Conservation (phyloP, 495 filamentous ascomycete genomes). For the Lasiosphaeria miniovina region DNA sequence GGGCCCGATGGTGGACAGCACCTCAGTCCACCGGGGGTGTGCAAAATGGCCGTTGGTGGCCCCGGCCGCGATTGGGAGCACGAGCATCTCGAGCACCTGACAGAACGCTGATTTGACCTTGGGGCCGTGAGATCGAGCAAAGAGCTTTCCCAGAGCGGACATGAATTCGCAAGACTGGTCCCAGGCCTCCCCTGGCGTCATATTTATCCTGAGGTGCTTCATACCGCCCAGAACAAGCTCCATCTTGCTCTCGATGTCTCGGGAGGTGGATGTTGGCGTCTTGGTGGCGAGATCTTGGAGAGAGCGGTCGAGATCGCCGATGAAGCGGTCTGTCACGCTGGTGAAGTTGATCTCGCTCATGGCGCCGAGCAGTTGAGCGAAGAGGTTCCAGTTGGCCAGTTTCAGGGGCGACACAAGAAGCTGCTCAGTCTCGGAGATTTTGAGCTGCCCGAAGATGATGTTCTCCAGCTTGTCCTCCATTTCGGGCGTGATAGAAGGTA, state of each 20-base stretch:
- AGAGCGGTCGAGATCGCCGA: conserved; percentile 71
- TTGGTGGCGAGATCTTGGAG: conserved; percentile 70
- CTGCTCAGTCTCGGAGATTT: conserved; percentile 79
- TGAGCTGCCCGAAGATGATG: conserved; percentile 91
- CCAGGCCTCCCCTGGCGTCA: conserved; percentile 71
- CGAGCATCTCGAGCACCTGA: conserved; percentile 77
- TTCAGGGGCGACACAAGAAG: conserved; percentile 74
- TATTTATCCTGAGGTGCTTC: conserved; percentile 77
- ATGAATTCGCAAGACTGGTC: conserved; percentile 86
- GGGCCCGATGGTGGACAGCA: conserved; percentile 70
- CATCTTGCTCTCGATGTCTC: conserved; percentile 72
- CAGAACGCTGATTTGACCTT: conserved; percentile 92
- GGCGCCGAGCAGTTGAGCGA: conserved; percentile 83
- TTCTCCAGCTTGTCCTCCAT: conserved; percentile 89
- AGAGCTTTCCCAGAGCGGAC: conserved; percentile 72
- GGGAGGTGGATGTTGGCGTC: conserved; percentile 45
- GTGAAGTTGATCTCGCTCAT: conserved; percentile 92
- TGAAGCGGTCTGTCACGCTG: conserved; percentile 76
- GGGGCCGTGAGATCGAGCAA: conserved; percentile 78
- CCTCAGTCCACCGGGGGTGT: conserved; percentile 79
- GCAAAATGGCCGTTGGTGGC: conserved; percentile 69
- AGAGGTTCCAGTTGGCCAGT: conserved; percentile 92
- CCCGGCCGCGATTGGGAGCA: conserved; percentile 83
- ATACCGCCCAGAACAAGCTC: conserved; percentile 86
- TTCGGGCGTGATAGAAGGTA: conserved; percentile 76